These are phyloP conservation scores for Chlorella ohadii DNA, from an alignment of 139 green algal species.

Conservation along the genomic window DNA sequence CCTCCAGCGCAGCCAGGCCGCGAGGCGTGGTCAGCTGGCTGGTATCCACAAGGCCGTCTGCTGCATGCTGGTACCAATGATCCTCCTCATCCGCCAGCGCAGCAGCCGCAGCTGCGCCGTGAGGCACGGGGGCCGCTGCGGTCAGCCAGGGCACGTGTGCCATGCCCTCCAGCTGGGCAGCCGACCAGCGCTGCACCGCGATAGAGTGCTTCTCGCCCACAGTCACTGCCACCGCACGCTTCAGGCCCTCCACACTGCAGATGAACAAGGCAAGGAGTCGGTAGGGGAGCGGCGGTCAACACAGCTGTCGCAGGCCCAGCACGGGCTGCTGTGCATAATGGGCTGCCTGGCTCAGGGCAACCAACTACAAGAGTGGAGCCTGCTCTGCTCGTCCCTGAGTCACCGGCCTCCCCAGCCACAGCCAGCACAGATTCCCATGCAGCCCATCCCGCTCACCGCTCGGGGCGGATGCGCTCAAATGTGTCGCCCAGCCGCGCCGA, in stretches of 20 bases:
- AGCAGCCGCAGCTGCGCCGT: not conserved
- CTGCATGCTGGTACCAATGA: not conserved
- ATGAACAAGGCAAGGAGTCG: not conserved
- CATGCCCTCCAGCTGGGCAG: slow-evolving; percentile 54
- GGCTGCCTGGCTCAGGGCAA: too few species aligned
- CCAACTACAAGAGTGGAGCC: too few species aligned
- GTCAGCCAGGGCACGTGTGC: slow-evolving; percentile 22
- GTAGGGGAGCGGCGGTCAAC: not conserved
- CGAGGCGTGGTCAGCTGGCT: not conserved
- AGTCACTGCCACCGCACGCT: slow-evolving; percentile 57
- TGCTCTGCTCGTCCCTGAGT: too few species aligned
- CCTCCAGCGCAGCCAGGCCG: not conserved
- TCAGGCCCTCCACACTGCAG: slow-evolving; percentile 69
- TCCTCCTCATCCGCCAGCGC: slow-evolving; percentile 17
- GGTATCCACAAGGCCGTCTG: not conserved
- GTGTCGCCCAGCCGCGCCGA: not conserved
- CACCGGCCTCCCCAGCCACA: too few species aligned
- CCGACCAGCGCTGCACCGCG: slow-evolving; percentile 75
- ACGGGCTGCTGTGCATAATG: too few species aligned
- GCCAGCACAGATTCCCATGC: too few species aligned
- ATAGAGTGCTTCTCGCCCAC: slow-evolving; percentile 95
- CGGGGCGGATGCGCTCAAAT: slow-evolving; percentile 8
- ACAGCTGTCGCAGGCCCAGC: too few species aligned
- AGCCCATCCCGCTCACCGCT: slow-evolving; percentile 11
- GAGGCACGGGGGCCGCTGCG: not conserved